Conservation (phyloP, 495 filamentous ascomycete genomes). For the Podospora didyma region DNA sequence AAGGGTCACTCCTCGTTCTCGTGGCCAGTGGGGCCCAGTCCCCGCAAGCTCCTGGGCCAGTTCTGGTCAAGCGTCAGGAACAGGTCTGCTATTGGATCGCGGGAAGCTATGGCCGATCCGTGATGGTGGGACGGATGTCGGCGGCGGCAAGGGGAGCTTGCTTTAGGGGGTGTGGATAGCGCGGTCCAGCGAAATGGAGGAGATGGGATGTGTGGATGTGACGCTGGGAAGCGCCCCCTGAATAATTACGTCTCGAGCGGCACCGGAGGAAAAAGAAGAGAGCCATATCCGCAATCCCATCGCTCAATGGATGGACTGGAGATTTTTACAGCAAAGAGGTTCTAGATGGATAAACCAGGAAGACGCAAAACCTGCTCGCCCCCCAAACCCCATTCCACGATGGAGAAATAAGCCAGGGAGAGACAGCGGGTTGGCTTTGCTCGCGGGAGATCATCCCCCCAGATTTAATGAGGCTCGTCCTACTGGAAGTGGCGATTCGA, state of each 20-base stretch:
- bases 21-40: slow-evolving; percentile 9
- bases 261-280: too few species aligned
- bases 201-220: slow-evolving; percentile 1
- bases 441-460: too few species aligned
- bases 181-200: slow-evolving; percentile 1
- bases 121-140: slow-evolving; percentile 24
- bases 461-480: background rate
- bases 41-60: slow-evolving; percentile 3
- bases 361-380: too few species aligned
- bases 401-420: too few species aligned
- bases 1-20: slow-evolving; percentile 9
- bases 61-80: slow-evolving; percentile 43
- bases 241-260: too few species aligned
- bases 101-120: slow-evolving; percentile 36
- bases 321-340: too few species aligned
- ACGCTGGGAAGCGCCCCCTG: background rate
- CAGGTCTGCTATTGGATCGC: slow-evolving; percentile 42
- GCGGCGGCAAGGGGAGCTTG: slow-evolving; percentile 10
- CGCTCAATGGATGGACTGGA: too few species aligned
- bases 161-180: background rate
- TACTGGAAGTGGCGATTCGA: background rate
- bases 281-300: too few species aligned
- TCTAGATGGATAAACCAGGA: too few species aligned
- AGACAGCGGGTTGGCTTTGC: too few species aligned
- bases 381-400: background rate